A percentile compares a stretch with the other conserved stretches of the same genome.
Evolutionary conservation across 2,329 filamentous ascomycete genomes (phyloP).

Genomic region (Ilyonectria sp.): DNA sequence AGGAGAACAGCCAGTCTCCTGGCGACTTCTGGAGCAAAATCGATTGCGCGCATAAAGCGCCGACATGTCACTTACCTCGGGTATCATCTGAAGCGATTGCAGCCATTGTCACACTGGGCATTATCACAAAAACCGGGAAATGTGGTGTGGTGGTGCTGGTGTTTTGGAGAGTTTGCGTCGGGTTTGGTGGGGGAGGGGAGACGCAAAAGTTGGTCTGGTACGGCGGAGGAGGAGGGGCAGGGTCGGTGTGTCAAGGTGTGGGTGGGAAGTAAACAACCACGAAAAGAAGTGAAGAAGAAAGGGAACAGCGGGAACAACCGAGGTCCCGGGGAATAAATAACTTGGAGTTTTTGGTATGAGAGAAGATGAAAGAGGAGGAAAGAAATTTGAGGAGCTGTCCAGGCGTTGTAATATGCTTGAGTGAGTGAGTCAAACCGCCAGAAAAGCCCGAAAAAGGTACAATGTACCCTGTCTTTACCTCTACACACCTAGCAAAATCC

Average conservation of each 20-base stretch:
- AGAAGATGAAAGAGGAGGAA: neutral
- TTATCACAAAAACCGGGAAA: slow-evolving; percentile 31
- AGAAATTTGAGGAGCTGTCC: slow-evolving; percentile 14
- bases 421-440: slow-evolving; percentile 24
- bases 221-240: slow-evolving; percentile 22
- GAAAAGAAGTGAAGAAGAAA: neutral
- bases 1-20: neutral
- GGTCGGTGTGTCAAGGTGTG: slow-evolving; percentile 18
- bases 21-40: neutral
- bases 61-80: slow-evolving; percentile 55
- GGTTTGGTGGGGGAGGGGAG: slow-evolving; percentile 33
- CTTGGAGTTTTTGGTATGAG: neutral
- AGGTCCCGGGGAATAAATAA: neutral
- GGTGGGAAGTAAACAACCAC: slow-evolving; percentile 4
- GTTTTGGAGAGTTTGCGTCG: slow-evolving; percentile 28
- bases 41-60: neutral
- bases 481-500: slow-evolving; percentile 21
- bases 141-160: slow-evolving; percentile 28
- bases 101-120: slow-evolving; percentile 58
- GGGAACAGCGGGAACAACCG: slow-evolving; percentile 1
- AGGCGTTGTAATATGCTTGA: slow-evolving; percentile 20
- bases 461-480: neutral
- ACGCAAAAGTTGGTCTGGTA: slow-evolving; percentile 16
- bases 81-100: slow-evolving; percentile 63
- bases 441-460: slow-evolving; percentile 15